Evolutionary conservation across 2,329 filamentous ascomycete genomes (phyloP), one percentile per base, ranked within the genome.

Genomic region (Sphaerulina musiva): DNA sequence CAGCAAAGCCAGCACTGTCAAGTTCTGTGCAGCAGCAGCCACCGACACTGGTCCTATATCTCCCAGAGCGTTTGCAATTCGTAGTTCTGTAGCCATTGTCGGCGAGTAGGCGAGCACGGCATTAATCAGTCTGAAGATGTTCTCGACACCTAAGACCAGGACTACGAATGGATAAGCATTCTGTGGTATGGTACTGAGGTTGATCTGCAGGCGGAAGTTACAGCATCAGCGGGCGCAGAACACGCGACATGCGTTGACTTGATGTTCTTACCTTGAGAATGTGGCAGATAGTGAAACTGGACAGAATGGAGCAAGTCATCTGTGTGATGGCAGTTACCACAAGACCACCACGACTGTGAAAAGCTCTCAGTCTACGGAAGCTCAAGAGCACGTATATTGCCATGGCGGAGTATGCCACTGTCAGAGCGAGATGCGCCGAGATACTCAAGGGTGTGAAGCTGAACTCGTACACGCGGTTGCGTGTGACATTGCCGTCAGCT

Each of bases 241-340:
- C n/a, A 26, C n/a, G 36, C 6, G 38, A 43, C 20, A 40, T 36
- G 23, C 20, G 29, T 14, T 42, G 26, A 5, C 26, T 39, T 47
- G 26, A 43, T 36, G 26, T 43, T 42, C n/a, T 51, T 55, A 51
- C 80, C 58, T 85, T 84, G 59, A 89, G 78, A 44, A 89, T 77
- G 34, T 86, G 86, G 65, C 87, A 91, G 38, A 92, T 76, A 0
- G 87, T 89, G 64, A 92, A 88, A 69, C 86, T 90, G 3, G 86
- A 87, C 70, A 88, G 77, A 63, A 90, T 83, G 12, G 86, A 87
- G 34, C 87, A 80, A 2, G 80, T 66, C 67, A 76, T 74, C 62
- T 92, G 87, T 0, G 78, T 79, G 55, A 85, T 73, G 43, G 89
- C 83, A 0, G 87, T 86, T 29, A 86, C 70, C 46, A 89, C 83